A percentile compares a stretch with the other conserved stretches of the same genome.
These are phyloP conservation scores for Teunomyces stri DNA, from an alignment of 805 yeast species.

Conservation along the genomic window DNA sequence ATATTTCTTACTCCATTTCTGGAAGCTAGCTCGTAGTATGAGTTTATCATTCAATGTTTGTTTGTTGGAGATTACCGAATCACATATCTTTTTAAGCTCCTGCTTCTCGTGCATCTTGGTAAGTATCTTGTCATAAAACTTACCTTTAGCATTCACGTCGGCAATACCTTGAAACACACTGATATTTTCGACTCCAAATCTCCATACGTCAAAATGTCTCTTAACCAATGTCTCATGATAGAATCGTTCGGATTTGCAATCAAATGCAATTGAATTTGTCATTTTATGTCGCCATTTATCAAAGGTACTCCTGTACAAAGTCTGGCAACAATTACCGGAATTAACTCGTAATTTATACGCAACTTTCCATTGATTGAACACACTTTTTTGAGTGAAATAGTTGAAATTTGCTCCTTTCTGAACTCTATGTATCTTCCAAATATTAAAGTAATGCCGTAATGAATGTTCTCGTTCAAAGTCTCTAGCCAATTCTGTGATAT, in stretches of 20 bases:
- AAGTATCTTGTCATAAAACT: constrained; percentile 13
- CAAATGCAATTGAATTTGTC: not conserved
- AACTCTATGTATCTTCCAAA: constrained; percentile 15
- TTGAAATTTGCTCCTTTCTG: not conserved
- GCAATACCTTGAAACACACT: constrained; percentile 13
- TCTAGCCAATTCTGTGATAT: constrained; percentile 11
- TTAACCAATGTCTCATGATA: constrained; percentile 7
- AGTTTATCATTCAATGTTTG: constrained; percentile 4
- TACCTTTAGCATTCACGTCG: constrained; percentile 19
- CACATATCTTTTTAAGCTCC: not conserved
- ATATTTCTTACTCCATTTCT: constrained; percentile 24
- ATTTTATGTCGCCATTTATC: constrained; percentile 3
- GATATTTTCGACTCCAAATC: not conserved
- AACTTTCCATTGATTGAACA: constrained; percentile 2
- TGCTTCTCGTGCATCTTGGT: not conserved
- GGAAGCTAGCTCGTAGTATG: constrained; percentile 6
- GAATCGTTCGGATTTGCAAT: constrained; percentile 1
- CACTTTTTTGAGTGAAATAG: not conserved
- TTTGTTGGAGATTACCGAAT: not conserved
- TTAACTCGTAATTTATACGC: not conserved
- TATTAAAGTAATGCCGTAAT: constrained; percentile 2
- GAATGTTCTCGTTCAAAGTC: not conserved
- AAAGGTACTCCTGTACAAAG: not conserved
- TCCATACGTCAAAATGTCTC: constrained; percentile 1
- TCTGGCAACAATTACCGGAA: not conserved